Evolutionary conservation across 768 basidiomycete species (phyloP).

Genomic region (Zangia roseola): DNA sequence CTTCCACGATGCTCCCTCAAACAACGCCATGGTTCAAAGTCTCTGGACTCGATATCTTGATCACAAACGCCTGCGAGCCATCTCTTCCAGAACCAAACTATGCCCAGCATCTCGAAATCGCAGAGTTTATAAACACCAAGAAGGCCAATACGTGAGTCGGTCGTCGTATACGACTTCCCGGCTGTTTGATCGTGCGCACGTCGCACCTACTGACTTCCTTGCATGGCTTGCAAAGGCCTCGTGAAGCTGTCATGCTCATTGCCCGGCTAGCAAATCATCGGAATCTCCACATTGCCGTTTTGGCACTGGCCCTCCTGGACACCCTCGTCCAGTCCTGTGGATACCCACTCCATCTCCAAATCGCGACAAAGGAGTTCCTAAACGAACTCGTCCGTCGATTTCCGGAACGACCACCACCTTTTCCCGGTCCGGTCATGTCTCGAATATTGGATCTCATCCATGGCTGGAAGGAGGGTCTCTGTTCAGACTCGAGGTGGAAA

Average conservation of each 20-base stretch:
- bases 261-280: slow-evolving; percentile 88
- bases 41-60: slow-evolving; percentile 67
- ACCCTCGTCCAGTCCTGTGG: slow-evolving; percentile 94
- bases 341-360: slow-evolving; percentile 96
- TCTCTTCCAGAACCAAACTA: slow-evolving; percentile 87
- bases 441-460: slow-evolving; percentile 91
- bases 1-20: slow-evolving; percentile 46
- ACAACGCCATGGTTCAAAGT: slow-evolving; percentile 52
- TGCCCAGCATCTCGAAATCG: slow-evolving; percentile 88
- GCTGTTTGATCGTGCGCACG: neutral
- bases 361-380: slow-evolving; percentile 95
- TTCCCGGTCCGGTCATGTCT: slow-evolving; percentile 93
- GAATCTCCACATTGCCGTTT: slow-evolving; percentile 86
- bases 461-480: slow-evolving; percentile 93
- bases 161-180: neutral
- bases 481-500: slow-evolving; percentile 84
- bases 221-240: slow-evolving; percentile 51
- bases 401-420: slow-evolving; percentile 94
- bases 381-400: slow-evolving; percentile 98
- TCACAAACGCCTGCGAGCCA: slow-evolving; percentile 85
- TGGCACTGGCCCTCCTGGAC: slow-evolving; percentile 83
- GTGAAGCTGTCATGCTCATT: slow-evolving; percentile 86
- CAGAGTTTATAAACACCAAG: slow-evolving; percentile 89
- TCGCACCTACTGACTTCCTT: too few species aligned
- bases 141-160: slow-evolving; percentile 88